Evolutionary conservation across 176 grass and related monocot genomes (phyloP), one percentile per base, ranked within the genome.

Genomic region (Musa schizocarpa): DNA sequence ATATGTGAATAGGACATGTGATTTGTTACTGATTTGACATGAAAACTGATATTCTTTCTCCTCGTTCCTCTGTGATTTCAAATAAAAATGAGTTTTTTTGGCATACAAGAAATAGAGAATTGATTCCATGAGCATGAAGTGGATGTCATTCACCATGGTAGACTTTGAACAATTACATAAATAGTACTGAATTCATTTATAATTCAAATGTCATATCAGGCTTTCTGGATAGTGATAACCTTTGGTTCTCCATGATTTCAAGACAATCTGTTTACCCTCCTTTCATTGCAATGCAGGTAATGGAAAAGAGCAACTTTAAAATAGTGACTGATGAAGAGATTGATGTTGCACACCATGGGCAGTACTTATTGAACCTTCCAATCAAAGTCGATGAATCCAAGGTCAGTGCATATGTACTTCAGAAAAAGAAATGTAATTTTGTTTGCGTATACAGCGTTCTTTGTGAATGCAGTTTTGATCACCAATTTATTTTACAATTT

Each of bases 321-420:
- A 93, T 93, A 97, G 80, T 97, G 51, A 91, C 82, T 34, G 88
- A 97, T 67, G 90, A 97, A 14, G 94, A 97, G 77, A 83, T 97
- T 82, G 94, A 97, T 67, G 82, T 97, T 84, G 90, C 90, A 74
- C 94, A 91, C 34, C 85, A 85, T 54, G 90, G 89, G 64, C 94
- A 97, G 59, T 97, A 93, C 80, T 77, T 97, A 54, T 70, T 93
- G 82, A 90, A 97, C 85, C 90, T 93, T 90, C 94, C 94, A 13
- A 97, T 97, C 73, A 93, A 97, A 97, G 94, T 97, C 72, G 79
- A 97, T 76, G 94, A 93, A 87, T 70, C 86, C 66, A 97, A 97
- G 88, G 94, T 91, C 77, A 8, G 26, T 63, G 43, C 8, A 53
- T 11, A 54, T 48, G 23, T 24, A 77, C 20, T 66, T 50, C 22